Conservation (phyloP, 192 early-diverging fungal genomes). For the Podila epicladia region DNA sequence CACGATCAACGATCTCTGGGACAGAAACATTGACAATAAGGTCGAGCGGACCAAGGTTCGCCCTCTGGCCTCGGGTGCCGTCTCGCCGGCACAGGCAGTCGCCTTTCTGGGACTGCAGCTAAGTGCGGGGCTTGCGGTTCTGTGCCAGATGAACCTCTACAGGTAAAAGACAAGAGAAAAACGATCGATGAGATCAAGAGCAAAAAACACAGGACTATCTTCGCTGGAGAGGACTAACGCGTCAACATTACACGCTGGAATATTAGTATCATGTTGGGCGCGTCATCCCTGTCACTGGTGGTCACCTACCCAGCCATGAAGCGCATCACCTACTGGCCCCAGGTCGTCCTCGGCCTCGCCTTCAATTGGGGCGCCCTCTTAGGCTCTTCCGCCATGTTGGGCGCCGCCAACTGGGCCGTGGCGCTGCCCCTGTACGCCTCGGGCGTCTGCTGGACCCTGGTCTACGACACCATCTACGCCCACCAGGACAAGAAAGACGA, state of each 20-base stretch:
- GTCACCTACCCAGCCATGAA: constrained; percentile 93
- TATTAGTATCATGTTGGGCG: constrained; percentile 78
- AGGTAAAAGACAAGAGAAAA: constrained; percentile 55
- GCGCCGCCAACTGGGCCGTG: constrained; percentile 71
- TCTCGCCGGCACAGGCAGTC: constrained; percentile 75
- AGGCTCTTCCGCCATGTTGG: constrained; percentile 87
- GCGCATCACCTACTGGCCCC: constrained; percentile 96
- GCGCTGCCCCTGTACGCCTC: constrained; percentile 85
- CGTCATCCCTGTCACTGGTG: constrained; percentile 82
- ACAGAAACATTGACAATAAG: constrained; percentile 86
- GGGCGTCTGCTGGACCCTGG: constrained; percentile 92
- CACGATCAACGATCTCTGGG: constrained; percentile 98
- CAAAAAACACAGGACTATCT: not conserved
- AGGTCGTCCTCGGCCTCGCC: constrained; percentile 86
- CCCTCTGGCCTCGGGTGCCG: constrained; percentile 83
- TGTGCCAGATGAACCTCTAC: constrained; percentile 91
- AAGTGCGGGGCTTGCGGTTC: constrained; percentile 79
- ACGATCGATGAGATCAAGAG: too few species aligned
- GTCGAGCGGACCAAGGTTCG: constrained; percentile 84
- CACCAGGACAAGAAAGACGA: constrained; percentile 97
- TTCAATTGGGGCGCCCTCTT: constrained; percentile 96
- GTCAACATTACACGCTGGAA: not conserved
- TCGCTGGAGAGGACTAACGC: not conserved
- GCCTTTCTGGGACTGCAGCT: constrained; percentile 85
- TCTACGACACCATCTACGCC: constrained; percentile 98